Base-by-base conservation (phyloP, 1,284 basidiomycete genomes). In the Tylopilus sp. region DNA sequence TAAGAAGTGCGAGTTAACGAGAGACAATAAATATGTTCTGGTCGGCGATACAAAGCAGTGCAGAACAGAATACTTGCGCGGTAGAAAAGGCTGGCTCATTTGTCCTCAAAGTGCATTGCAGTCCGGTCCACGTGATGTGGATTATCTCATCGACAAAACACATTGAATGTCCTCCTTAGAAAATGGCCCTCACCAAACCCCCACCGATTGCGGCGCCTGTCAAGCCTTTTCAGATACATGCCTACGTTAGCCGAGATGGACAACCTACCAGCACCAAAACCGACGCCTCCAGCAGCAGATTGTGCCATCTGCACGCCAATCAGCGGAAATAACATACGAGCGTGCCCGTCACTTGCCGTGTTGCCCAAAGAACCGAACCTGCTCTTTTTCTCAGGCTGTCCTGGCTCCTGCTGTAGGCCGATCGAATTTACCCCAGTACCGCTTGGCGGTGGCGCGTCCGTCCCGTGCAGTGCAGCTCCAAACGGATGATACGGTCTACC, bases 261-360 rank as follows among this genome's bases (percentile, higher is more conserved):
- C 12, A 13, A 61, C 63, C 40, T 36, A 76, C 77, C 77, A 45
- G 79, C 83, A 56, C 85, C 84, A 54, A 87, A 86, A 9, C 85
- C 85, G 45, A 81, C 76, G 62, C 86, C 86, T 38, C 84, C 84
- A 4, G 76, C 85, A 35, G 85, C 84, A 40, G 81, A 78, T 41
- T 78, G 74, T 4, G 82, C 83, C 71, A 86, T 75, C 82, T 82
- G 49, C 50, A 55, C 26, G 48, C 37, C 28, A 42, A 41, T 64
- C 46, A 64, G 65, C 50, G 49, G 46, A 51, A 41, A 54, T 50
- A 23, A 51, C 15, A n/a, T 19, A 25, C 46, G 29, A 45, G 37
- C 13, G 21, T 28, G 18, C 39, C 42, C 5, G 23, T 12, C 51
- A 30, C 36, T 58, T 56, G 81, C 82, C 33, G 79, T 83, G 52